Base-by-base conservation (phyloP, 352 stramenopile species). In the Elongisporangium prolatum region DNA sequence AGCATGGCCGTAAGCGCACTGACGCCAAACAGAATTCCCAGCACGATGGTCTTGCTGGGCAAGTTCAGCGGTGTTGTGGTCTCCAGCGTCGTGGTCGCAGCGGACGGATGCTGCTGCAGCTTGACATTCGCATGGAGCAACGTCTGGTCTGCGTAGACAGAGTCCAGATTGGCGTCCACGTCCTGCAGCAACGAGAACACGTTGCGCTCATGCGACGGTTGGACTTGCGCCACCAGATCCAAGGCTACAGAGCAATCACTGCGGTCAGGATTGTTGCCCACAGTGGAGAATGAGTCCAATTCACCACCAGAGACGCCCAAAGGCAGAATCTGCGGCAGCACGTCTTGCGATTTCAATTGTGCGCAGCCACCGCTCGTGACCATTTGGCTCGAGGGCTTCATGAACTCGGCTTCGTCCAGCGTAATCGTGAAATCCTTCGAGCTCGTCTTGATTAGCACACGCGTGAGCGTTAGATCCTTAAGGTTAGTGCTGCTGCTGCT, bases 1-100 rank as follows among this genome's bases (percentile, higher is more conserved):
- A 92, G 74, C 80, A 92, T 88, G 25, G 64, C 68, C n/a, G 72
- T 63, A 24, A 92, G 72, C 44, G 82, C 63, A 21, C 64, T 69
- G 56, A 89, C 63, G 2, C 79, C 69, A n/a, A 69, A 65, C 38
- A 89, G 65, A 53, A 91, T 79, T 5, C 79, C 71, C 54, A 87
- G 52, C 44, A 77, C 72, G 61, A 87, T 71, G 51, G 78, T 63
- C 61, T 85, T 82, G n/a, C 71, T 78, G n/a, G 81, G 81, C 2
- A 64, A 17, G 50, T 91, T 91, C 38, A 72, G 68, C 54, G 59
- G 56, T 34, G 68, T 17, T 24, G 54, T 64, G 11, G 51, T 38
- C 6, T 49, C 49, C 25, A 38, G 11, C 38, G 40, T 38, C 3
- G 54, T 22, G 25, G 34, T 25, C 22, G 44, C 55, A 50, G 58